Percentiles rank a stretch among this genome's conserved stretches.
phyloP scores from a whole-genome alignment of 371 early-diverging fungal genomes.

The Mucor racemosus region DNA sequence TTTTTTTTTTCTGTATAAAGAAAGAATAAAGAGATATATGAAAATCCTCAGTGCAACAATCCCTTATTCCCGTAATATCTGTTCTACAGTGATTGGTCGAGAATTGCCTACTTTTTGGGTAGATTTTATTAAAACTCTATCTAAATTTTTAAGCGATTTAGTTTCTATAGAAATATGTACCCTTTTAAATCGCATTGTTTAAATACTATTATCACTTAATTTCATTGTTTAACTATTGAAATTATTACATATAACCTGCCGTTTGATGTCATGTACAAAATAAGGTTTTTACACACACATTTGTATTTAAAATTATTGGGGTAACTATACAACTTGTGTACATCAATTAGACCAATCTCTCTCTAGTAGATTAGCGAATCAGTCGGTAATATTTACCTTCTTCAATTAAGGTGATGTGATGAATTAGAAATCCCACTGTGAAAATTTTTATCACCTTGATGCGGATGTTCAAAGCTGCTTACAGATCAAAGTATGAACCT shows the following conservation, averaged over 20 bases:
- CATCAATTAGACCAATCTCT: neutral
- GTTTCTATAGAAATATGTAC: neutral
- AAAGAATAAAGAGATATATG: constrained; percentile 1
- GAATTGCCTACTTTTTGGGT: neutral
- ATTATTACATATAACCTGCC: neutral
- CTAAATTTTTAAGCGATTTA: neutral
- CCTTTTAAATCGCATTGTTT: neutral
- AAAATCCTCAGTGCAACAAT: neutral
- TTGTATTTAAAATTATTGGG: neutral
- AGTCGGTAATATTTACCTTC: neutral
- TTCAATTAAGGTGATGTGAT: neutral
- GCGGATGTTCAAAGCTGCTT: neutral
- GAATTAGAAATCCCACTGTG: neutral
- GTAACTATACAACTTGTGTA: neutral
- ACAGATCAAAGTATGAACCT: neutral
- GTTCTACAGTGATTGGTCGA: constrained; percentile 21
- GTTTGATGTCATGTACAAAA: no score
- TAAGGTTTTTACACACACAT: neutral
- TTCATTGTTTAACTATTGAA: neutral
- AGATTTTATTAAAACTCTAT: neutral
- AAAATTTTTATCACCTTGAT: neutral
- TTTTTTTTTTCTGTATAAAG: neutral
- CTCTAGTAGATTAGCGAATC: neutral
- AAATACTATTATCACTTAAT: no score
- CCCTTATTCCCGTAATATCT: constrained; percentile 15